Percentiles rank a stretch among this genome's conserved stretches.
Conservation (phyloP, 1,284 basidiomycete species). For the Inonotus obliquus region DNA sequence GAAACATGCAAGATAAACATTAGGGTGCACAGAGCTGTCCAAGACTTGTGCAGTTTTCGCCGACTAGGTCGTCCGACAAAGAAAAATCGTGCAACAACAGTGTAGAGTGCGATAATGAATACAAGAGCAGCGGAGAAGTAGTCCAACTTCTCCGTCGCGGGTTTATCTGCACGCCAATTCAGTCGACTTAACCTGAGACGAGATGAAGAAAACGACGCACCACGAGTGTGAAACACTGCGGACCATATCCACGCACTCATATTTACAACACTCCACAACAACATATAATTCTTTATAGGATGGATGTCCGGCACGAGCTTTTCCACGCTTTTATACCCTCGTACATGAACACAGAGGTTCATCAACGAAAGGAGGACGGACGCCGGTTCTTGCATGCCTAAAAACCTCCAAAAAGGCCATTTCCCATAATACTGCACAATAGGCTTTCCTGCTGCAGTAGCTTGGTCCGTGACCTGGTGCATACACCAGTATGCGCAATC, state of each 20-base stretch:
- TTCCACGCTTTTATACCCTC: conserved; percentile 49
- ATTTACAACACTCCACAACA: conserved; percentile 66
- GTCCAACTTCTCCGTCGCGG: conserved; percentile 85
- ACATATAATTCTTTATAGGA: conserved; percentile 70
- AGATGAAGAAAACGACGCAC: conserved; percentile 34
- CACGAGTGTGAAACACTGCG: conserved; percentile 87
- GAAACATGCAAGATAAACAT: conserved; percentile 66
- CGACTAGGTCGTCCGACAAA: conserved; percentile 42
- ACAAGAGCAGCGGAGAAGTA: conserved; percentile 92
- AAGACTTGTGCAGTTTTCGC: conserved; percentile 27
- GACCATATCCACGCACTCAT: conserved; percentile 95
- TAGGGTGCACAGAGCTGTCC: conserved; percentile 45
- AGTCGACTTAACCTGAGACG: not conserved
- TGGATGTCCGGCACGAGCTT: conserved; percentile 50
- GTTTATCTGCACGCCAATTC: conserved; percentile 52
- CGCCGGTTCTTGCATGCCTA: conserved; percentile 91
- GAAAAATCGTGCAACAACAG: conserved; percentile 71
- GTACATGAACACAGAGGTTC: conserved; percentile 74
- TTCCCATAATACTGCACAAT: conserved; percentile 91
- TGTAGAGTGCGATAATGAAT: conserved; percentile 74
- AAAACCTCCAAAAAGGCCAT: conserved; percentile 89
- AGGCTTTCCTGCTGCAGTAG: conserved; percentile 31
- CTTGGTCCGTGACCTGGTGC: conserved; percentile 73
- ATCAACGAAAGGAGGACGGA: conserved; percentile 85
- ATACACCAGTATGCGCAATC: conserved; percentile 91